Base-by-base conservation (phyloP, 2,329 filamentous ascomycete species). In the Sclerotinia minor region DNA sequence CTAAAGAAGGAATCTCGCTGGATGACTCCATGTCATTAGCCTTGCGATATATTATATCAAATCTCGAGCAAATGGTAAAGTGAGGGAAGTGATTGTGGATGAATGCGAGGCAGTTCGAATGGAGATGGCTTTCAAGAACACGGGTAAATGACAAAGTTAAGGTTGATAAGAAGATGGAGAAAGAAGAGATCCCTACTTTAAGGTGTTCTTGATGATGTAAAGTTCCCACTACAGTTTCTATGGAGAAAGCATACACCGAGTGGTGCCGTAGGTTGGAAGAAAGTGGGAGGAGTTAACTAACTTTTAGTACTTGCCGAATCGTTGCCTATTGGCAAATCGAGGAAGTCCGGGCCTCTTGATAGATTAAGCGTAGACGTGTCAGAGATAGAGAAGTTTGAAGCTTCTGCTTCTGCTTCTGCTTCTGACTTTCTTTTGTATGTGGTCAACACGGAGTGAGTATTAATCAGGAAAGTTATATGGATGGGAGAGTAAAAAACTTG, bases 21-120 rank as follows among this genome's bases (percentile, higher is more conserved):
- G 70, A 69, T 32, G 70, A 59, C 68, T 70, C 71, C 76, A 77
- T 76, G 70, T 71, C 67, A 73, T 76, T 77, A 77, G 76, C 74
- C 71, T 73, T 61, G 64, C 68, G 49, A 55, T 68, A 55, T 68
- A 49, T 47, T 32, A 65, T 65, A 47, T 38, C 49, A 7, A 44
- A 44, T 65, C 26, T 65, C 41, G 63, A 57, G 3, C 2, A 13
- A 15, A 65, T 13, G 35, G 41, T 58, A 35, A 29, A 19, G n/a
- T 47, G 29, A 38, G 47, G 45, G 53, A 35, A 50, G 53, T 41
- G 53, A 47, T 32, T 41, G 54, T 41, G 58, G 35, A 61, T 47
- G 57, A 47, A 60, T 3, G 24, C n/a, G 19, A 60, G 50, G 53
- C 58, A 52, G 53, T 35, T 58, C 41, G 64, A 26, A 38, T 35